Evolutionary conservation across 2,329 filamentous ascomycete species (phyloP).

Genomic region (Xylariaceae sp.): DNA sequence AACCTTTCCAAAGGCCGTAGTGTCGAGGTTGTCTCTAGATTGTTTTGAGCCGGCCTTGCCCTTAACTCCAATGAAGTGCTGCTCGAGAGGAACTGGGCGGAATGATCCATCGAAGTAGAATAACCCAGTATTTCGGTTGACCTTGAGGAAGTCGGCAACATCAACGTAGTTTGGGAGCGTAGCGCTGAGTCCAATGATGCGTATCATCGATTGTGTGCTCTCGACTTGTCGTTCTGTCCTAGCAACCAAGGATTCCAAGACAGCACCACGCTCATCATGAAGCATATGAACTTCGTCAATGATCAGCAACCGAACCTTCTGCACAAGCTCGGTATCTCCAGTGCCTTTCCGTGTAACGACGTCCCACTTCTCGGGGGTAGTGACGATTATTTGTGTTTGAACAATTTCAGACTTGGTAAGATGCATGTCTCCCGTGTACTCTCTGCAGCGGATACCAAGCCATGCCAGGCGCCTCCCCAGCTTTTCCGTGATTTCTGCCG

Average conservation of each 20-base stretch:
- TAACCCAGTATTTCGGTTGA: slow-evolving; percentile 88
- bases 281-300: slow-evolving; percentile 99
- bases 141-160: slow-evolving; percentile 94
- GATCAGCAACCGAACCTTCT: slow-evolving; percentile 94
- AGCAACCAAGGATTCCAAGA: slow-evolving; percentile 93
- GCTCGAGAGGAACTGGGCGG: slow-evolving; percentile 91
- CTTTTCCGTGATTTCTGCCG: slow-evolving; percentile 95
- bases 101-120: slow-evolving; percentile 99
- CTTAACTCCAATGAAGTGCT: slow-evolving; percentile 96
- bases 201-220: slow-evolving; percentile 95
- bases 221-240: slow-evolving; percentile 96
- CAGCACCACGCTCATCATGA: slow-evolving; percentile 94
- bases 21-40: slow-evolving; percentile 87
- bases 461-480: slow-evolving; percentile 89
- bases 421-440: slow-evolving; percentile 98
- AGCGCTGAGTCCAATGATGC: slow-evolving; percentile 92
- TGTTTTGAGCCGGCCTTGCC: slow-evolving; percentile 83
- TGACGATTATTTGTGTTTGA: slow-evolving; percentile 96
- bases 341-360: slow-evolving; percentile 97
- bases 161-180: slow-evolving; percentile 97
- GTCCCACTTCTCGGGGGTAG: slow-evolving; percentile 99
- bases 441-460: slow-evolving; percentile 89
- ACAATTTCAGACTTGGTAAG: slow-evolving; percentile 95
- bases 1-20: slow-evolving; percentile 90
- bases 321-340: slow-evolving; percentile 94